These are phyloP conservation scores for Nepenthes gracilis DNA, from an alignment of 148 eudicot species.

Conservation along the genomic window DNA sequence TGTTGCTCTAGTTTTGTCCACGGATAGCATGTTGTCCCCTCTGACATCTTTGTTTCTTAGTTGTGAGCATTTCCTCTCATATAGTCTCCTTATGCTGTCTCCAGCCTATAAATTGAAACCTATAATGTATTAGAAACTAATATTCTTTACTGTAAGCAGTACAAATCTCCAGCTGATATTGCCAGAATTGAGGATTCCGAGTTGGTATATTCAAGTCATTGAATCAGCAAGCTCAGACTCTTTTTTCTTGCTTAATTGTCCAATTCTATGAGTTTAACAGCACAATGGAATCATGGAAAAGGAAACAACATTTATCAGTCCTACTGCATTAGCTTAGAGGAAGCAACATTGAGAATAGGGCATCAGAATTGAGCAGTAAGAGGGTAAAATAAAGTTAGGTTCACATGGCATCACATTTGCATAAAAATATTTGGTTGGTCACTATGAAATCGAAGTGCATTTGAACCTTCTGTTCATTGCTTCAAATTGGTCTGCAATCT, in stretches of 20 bases:
- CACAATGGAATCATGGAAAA: neutral
- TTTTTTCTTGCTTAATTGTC: neutral
- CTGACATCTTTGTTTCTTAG: slow-evolving; percentile 59
- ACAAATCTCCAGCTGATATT: no score
- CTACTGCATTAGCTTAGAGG: neutral
- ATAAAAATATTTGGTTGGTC: no score
- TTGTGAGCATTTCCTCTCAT: slow-evolving; percentile 81
- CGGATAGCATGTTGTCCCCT: slow-evolving; percentile 60
- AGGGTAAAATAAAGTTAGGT: neutral
- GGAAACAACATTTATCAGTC: neutral
- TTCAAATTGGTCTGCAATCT: no score
- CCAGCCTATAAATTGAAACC: slow-evolving; percentile 40
- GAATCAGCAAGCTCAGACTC: no score
- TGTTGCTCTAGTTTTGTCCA: slow-evolving; percentile 76
- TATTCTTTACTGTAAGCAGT: no score
- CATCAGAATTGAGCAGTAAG: neutral
- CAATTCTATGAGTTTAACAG: neutral
- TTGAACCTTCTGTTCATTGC: no score
- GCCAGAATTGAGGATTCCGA: no score
- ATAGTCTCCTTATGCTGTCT: slow-evolving; percentile 61
- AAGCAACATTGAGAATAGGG: neutral
- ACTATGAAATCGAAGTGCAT: no score
- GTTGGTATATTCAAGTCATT: no score
- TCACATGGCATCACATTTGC: no score
- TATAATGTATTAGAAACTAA: neutral